Percentiles rank a stretch among this genome's conserved stretches.
phyloP scores from a whole-genome alignment of 2,329 filamentous ascomycete genomes.

The Colletotrichum sidae region DNA sequence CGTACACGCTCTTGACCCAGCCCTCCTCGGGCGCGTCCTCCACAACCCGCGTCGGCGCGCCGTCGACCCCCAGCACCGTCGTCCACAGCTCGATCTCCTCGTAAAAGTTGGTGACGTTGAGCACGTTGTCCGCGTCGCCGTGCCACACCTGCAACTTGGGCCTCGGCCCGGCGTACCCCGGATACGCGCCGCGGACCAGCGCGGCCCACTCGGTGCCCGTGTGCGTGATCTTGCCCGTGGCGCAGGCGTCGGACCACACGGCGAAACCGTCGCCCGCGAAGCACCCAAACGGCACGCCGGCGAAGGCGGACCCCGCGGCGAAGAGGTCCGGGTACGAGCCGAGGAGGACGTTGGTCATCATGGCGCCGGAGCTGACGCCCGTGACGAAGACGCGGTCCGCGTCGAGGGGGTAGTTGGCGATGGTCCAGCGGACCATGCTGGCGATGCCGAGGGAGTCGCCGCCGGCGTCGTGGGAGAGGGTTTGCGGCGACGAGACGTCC shows the following conservation, averaged over 20 bases:
- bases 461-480: conserved; percentile 61
- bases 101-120: conserved; percentile 63
- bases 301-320: conserved; percentile 60
- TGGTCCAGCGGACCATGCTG: conserved; percentile 64
- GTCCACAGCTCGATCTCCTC: conserved; percentile 68
- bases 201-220: conserved; percentile 48
- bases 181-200: conserved; percentile 56
- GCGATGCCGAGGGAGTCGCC: conserved; percentile 64
- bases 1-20: conserved; percentile 40
- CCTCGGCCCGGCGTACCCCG: conserved; percentile 60
- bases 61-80: conserved; percentile 43
- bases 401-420: conserved; percentile 59
- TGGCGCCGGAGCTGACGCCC: conserved; percentile 63
- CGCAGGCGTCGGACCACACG: conserved; percentile 65
- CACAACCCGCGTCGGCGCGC: conserved; percentile 22
- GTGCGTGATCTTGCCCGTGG: conserved; percentile 57
- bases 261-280: conserved; percentile 55
- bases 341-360: conserved; percentile 67
- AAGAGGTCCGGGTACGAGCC: conserved; percentile 66
- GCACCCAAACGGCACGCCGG: conserved; percentile 59
- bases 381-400: conserved; percentile 61
- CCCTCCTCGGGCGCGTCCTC: conserved; percentile 22
- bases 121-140: conserved; percentile 61
- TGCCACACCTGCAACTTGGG: conserved; percentile 70
- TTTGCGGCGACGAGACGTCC: conserved; percentile 65